Evolutionary conservation across 169 alveolate genomes (phyloP).

Genomic region (Theileria luwenshuni): DNA sequence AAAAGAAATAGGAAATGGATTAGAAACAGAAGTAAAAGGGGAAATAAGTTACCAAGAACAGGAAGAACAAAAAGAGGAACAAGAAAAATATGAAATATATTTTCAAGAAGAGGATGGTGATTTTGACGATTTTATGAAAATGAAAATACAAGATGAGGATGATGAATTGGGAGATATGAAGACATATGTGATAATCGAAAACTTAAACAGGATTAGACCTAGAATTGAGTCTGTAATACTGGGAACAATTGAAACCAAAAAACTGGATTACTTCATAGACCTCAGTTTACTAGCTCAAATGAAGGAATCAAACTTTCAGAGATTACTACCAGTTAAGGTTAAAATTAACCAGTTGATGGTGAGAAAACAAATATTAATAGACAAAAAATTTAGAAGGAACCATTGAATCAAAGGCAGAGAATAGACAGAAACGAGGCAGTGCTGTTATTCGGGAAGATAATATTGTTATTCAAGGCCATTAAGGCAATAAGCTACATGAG

Average conservation of each 20-base stretch:
- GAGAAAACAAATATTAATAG: too few species aligned
- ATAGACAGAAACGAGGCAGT: conserved; percentile 1
- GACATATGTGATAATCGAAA: conserved; percentile 9
- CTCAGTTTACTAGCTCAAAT: neutral
- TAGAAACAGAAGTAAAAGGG: neutral
- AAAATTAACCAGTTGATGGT: conserved; percentile 12
- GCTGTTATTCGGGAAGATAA: conserved; percentile 1
- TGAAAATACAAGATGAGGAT: too few species aligned
- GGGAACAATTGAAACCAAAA: conserved; percentile 6
- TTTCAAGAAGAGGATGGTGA: too few species aligned
- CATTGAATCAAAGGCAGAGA: neutral
- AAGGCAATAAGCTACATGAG: neutral
- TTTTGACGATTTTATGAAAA: neutral
- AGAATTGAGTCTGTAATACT: neutral
- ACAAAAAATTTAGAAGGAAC: neutral
- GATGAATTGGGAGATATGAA: conserved; percentile 18
- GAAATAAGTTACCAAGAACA: too few species aligned
- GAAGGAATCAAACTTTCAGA: neutral
- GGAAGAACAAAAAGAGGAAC: too few species aligned
- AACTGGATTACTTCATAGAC: neutral
- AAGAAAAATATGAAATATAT: too few species aligned
- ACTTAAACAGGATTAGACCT: neutral
- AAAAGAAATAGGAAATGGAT: neutral
- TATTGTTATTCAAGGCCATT: neutral
- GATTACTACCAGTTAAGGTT: conserved; percentile 12